phyloP scores from a whole-genome alignment of 495 filamentous ascomycete genomes.

The Paragyromitra xinjiangensis region DNA sequence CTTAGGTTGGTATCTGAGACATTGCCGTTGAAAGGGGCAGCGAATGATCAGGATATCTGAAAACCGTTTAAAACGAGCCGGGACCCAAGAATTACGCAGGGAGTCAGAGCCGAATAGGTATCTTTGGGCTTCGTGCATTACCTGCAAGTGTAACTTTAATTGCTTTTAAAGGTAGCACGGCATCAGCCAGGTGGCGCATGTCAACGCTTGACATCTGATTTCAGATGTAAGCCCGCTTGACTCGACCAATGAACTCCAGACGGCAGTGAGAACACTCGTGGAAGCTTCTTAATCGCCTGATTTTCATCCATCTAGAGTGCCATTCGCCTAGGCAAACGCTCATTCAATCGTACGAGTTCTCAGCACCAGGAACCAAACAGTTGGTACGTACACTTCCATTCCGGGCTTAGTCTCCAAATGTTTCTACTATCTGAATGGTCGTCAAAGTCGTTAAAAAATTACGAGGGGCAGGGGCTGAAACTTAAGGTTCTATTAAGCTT shows the following conservation, averaged over 20 bases:
- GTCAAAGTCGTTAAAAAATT: not conserved
- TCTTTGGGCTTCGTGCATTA: not conserved
- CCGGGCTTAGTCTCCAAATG: not conserved
- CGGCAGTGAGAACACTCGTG: slow-evolving; percentile 2
- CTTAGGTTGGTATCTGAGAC: not conserved
- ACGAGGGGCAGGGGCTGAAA: not conserved
- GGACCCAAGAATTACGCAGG: slow-evolving; percentile 5
- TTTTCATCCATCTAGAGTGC: not conserved
- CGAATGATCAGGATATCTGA: not conserved
- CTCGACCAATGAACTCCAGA: not conserved
- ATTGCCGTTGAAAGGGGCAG: not conserved
- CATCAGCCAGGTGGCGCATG: slow-evolving; percentile 16
- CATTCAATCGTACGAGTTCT: not conserved
- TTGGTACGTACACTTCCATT: not conserved
- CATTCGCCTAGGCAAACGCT: not conserved
- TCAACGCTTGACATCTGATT: slow-evolving; percentile 14
- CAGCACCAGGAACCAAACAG: not conserved
- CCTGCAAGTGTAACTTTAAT: not conserved
- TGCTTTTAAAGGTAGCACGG: slow-evolving; percentile 20
- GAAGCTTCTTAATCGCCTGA: not conserved
- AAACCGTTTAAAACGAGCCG: not conserved
- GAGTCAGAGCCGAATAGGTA: slow-evolving; percentile 6
- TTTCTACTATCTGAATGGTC: not conserved
- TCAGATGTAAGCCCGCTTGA: not conserved
- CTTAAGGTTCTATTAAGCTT: slow-evolving; percentile 12